A percentile compares a stretch with the other conserved stretches of the same genome.
These are phyloP conservation scores for Xylariaceae sp. DNA, from an alignment of 2,329 filamentous ascomycete genomes.

Conservation along the genomic window DNA sequence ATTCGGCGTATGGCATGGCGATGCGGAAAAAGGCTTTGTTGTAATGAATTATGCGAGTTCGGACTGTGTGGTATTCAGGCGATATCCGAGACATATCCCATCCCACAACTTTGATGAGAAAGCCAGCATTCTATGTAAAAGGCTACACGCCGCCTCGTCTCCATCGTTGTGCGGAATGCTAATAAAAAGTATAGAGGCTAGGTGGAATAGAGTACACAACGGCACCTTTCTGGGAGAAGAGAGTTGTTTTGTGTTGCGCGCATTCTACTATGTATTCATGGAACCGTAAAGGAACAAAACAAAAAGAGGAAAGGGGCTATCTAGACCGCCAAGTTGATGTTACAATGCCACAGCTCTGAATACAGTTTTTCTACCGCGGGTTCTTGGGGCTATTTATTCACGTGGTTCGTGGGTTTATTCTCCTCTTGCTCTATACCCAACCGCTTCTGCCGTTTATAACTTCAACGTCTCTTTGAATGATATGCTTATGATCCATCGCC, in stretches of 20 bases:
- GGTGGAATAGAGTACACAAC: conserved; percentile 11
- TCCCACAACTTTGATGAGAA: conserved; percentile 9
- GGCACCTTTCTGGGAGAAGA: conserved; percentile 7
- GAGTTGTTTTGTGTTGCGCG: conserved; percentile 3
- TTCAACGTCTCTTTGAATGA: background rate
- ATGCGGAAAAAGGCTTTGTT: conserved; percentile 25
- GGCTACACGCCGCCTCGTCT: conserved; percentile 11
- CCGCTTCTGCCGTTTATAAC: background rate
- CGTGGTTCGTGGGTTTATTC: background rate
- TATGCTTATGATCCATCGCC: background rate
- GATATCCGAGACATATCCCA: conserved; percentile 10
- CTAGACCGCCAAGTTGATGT: conserved; percentile 11
- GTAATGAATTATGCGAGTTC: conserved; percentile 24
- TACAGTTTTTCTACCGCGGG: conserved; percentile 7
- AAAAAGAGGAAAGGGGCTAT: conserved; percentile 3
- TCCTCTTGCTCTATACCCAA: conserved; percentile 11
- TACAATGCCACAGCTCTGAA: conserved; percentile 7
- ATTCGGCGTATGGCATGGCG: conserved; percentile 30
- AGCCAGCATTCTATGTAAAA: conserved; percentile 14
- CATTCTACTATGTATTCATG: conserved; percentile 10
- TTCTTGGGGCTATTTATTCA: conserved; percentile 1
- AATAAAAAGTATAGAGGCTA: conserved; percentile 15
- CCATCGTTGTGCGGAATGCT: conserved; percentile 7
- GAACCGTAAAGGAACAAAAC: background rate
- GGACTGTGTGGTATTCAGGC: conserved; percentile 12